These are phyloP conservation scores for Xylaria acuta DNA, from an alignment of 495 filamentous ascomycete genomes.

Conservation along the genomic window DNA sequence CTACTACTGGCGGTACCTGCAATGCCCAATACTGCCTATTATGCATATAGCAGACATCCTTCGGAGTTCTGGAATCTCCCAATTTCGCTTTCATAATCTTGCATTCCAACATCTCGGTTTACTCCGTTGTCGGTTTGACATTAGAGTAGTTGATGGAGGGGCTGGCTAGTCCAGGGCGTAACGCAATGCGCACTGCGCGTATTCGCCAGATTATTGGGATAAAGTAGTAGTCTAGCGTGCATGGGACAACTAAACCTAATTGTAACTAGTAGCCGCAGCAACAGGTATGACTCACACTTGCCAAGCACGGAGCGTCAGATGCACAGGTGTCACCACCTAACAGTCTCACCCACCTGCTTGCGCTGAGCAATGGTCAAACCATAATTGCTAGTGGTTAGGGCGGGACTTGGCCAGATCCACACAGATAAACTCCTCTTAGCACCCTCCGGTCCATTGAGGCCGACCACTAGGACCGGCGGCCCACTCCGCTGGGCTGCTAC, in stretches of 20 bases:
- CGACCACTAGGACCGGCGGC: neutral
- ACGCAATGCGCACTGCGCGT: neutral
- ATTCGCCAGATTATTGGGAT: slow-evolving; percentile 2
- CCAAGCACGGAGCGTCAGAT: slow-evolving; percentile 22
- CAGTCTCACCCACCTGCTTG: slow-evolving; percentile 24
- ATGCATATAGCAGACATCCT: neutral
- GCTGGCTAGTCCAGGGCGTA: neutral
- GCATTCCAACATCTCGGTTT: neutral
- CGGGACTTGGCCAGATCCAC: slow-evolving; percentile 27
- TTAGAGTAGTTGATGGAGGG: neutral
- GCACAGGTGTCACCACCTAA: slow-evolving; percentile 32
- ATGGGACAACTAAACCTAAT: neutral
- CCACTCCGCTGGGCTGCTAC: neutral
- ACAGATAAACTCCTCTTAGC: slow-evolving; percentile 28
- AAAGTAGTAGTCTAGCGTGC: neutral
- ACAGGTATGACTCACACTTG: slow-evolving; percentile 40
- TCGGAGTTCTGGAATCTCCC: neutral
- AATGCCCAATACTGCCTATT: neutral
- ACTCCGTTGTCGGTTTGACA: neutral
- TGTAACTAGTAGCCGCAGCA: slow-evolving; percentile 25
- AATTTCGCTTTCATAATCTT: neutral
- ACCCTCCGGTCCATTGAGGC: slow-evolving; percentile 19
- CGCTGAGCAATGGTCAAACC: neutral
- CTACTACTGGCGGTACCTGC: neutral
- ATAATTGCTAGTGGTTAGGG: slow-evolving; percentile 42